Conservation (phyloP, 306 rosid species). For the Ochetophila trinervis region DNA sequence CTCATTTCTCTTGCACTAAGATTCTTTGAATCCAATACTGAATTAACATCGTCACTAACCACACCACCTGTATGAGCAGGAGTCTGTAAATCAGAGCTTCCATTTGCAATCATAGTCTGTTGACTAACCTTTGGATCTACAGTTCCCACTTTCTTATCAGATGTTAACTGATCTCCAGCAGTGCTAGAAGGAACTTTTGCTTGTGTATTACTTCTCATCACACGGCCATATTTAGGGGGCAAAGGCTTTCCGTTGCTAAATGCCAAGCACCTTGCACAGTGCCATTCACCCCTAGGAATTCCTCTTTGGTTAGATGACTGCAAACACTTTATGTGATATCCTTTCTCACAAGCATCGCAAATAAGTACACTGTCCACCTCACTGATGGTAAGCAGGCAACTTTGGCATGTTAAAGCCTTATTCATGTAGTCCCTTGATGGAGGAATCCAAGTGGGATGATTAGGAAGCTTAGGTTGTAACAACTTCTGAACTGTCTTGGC, state of each 20-base stretch:
- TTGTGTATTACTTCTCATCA: slow-evolving; percentile 81
- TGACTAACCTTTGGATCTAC: slow-evolving; percentile 52
- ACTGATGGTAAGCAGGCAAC: slow-evolving; percentile 67
- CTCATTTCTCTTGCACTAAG: slow-evolving; percentile 32
- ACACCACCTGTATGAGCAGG: slow-evolving; percentile 29
- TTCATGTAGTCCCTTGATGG: slow-evolving; percentile 99
- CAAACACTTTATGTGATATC: slow-evolving; percentile 79
- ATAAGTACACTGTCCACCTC: slow-evolving; percentile 88
- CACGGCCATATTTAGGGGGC: slow-evolving; percentile 99
- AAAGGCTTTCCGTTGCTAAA: slow-evolving; percentile 88
- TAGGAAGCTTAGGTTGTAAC: slow-evolving; percentile 76
- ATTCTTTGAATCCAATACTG: slow-evolving; percentile 33
- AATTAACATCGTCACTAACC: slow-evolving; percentile 32
- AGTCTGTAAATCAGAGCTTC: slow-evolving; percentile 41
- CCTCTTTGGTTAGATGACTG: slow-evolving; percentile 72
- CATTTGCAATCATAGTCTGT: slow-evolving; percentile 46
- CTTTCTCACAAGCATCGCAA: slow-evolving; percentile 97
- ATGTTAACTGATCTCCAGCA: slow-evolving; percentile 45
- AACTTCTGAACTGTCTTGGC: slow-evolving; percentile 76
- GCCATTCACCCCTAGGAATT: slow-evolving; percentile 96
- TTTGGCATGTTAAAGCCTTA: slow-evolving; percentile 80
- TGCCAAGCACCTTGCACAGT: slow-evolving; percentile 77
- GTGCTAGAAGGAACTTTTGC: slow-evolving; percentile 52
- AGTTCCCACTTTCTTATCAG: slow-evolving; percentile 59
- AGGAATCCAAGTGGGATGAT: slow-evolving; percentile 90